Evolutionary conservation across 257 asterid species (phyloP), one percentile per base, ranked within the genome.

Genomic region (Eucommia ulmoides): DNA sequence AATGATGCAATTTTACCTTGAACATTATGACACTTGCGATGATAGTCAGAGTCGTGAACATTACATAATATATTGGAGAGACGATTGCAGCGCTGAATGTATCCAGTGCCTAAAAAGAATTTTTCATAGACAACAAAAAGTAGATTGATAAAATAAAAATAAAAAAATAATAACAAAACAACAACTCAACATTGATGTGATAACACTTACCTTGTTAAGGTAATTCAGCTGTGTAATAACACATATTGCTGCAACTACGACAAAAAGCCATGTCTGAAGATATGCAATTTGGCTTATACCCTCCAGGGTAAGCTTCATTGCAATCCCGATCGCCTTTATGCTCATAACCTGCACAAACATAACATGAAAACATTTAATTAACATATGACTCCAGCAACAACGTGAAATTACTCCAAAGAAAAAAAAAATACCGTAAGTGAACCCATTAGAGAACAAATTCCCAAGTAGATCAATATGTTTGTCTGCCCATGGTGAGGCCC

Each of bases 321-420:
- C 97, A 50, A 83, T 87, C 33, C 97, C 97, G 24, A 87, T 73
- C 3, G 94, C 89, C 74, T 87, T 87, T 60, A 87, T 74, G 78
- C 97, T 87, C 52, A 87, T 71, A 59, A 87, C 94, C 97, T 84
- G 74, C 42, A 64, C 1, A 41, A 33, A 5, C 5, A 60, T 21
- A 42, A 16, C n/a, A 42, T 8, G 19, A 42, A 35, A n/a, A n/a
- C n/a, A n/a, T 2, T 3, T 42, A 42, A 8, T 4, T 16, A 1
- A 21, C 20, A 16, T 42, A 42, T 16, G 48, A 19, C 3, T 21
- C 48, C 15, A 42, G 16, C 8, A 42, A 42, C n/a, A n/a, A n/a
- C n/a, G n/a, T n/a, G n/a, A n/a, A n/a, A 10, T 18, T 35, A 35
- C n/a, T 3, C n/a, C 3, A 10, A 18, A 35, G 23, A 20, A 35